Percentiles rank a stretch among this genome's conserved stretches.
These are phyloP conservation scores for Tephrocybe sp. DNA, from an alignment of 768 basidiomycete genomes.

Conservation along the genomic window DNA sequence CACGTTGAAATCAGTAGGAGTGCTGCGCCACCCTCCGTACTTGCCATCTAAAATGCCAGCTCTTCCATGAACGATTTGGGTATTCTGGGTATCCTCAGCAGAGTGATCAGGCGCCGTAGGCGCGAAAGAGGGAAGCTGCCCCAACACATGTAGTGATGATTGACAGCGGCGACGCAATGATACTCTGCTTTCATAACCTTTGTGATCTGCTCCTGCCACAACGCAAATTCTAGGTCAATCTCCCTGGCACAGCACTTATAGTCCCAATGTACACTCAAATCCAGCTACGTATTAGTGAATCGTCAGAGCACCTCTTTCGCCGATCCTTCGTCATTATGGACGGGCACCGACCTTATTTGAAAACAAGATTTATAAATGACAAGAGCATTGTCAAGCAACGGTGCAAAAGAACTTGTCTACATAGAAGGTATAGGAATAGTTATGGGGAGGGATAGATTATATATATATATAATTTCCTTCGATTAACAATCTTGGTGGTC, in stretches of 20 bases:
- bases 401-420: background rate
- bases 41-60: conserved; percentile 29
- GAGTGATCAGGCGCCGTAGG: conserved; percentile 30
- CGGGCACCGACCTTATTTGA: too few species aligned
- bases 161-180: conserved; percentile 39
- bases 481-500: too few species aligned
- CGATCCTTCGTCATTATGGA: too few species aligned
- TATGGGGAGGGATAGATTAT: background rate
- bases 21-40: conserved; percentile 21
- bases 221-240: too few species aligned
- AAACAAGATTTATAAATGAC: too few species aligned
- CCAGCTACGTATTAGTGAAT: too few species aligned
- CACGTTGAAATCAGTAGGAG: too few species aligned
- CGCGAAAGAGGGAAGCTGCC: conserved; percentile 31
- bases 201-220: too few species aligned
- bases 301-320: too few species aligned
- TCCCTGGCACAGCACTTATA: too few species aligned
- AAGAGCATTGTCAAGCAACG: too few species aligned
- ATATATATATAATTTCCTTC: background rate
- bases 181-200: conserved; percentile 22
- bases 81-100: conserved; percentile 35
- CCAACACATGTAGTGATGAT: conserved; percentile 42
- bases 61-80: conserved; percentile 35
- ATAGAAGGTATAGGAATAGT: background rate
- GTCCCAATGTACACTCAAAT: too few species aligned